phyloP scores from a whole-genome alignment of 768 basidiomycete genomes.

The Suillus brevipes region DNA sequence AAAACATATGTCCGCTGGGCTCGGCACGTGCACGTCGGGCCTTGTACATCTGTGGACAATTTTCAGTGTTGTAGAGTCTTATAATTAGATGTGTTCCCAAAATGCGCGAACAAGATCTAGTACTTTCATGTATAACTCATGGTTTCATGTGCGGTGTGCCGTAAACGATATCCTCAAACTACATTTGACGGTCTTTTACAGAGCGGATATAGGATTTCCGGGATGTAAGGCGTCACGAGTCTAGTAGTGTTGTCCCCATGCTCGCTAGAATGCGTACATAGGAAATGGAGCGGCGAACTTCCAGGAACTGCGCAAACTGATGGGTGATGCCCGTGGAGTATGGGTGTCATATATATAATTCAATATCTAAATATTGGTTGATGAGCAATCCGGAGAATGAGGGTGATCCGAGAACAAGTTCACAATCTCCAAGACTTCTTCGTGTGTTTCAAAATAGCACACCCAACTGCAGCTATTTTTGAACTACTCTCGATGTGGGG shows the following conservation, averaged over 20 bases:
- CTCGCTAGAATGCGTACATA: background rate
- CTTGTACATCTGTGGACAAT: too few species aligned
- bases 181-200: background rate
- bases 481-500: background rate
- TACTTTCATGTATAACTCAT: background rate
- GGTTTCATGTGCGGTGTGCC: background rate
- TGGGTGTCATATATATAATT: background rate
- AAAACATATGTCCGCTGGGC: too few species aligned
- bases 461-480: background rate
- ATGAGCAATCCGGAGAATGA: background rate
- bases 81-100: too few species aligned
- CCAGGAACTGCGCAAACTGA: background rate
- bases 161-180: background rate
- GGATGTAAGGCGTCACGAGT: background rate
- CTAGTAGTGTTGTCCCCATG: background rate
- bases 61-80: too few species aligned
- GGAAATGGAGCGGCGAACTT: background rate
- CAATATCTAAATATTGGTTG: background rate
- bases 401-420: background rate
- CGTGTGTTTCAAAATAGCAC: background rate
- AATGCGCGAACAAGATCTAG: too few species aligned
- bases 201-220: background rate
- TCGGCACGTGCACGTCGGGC: too few species aligned
- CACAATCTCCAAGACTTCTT: background rate
- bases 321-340: background rate